Evolutionary conservation across 495 filamentous ascomycete genomes (phyloP), one percentile per base, ranked within the genome.

Genomic region (Xylaria longipes): DNA sequence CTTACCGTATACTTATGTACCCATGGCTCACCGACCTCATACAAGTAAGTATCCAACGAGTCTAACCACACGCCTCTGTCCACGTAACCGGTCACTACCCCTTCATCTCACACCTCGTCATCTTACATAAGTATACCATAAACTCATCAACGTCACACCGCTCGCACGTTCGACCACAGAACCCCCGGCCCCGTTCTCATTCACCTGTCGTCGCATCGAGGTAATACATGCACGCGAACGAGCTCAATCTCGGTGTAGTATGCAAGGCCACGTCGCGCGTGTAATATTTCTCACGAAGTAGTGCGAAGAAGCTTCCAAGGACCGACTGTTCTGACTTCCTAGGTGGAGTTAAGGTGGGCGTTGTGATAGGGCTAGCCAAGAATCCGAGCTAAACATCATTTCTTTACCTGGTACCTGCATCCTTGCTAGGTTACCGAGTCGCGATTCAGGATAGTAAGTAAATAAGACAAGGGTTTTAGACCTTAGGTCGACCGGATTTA

Each of bases 371-470:
- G 14, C 41, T 15, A 12, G 41, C 4, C 20, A n/a, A 46, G 20
- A 29, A 25, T 27, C 25, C 9, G 1, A n/a, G 46, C 50, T 9
- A 29, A 54, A 29, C 3, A 27, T 27, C 29, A 33, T 57, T 15
- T 17, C 27, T 57, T 57, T 54, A 5, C 1, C 29, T 22, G 1
- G 22, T 52, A 2, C 46, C 39, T 11, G 14, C 6, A 58, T 12
- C 56, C 56, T 33, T 58, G 56, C 56, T 58, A 58, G 14, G 54
- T 31, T 58, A n/a, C 31, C 31, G 56, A 58, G 17, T 35, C 3
- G 29, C 52, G 27, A 56, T 56, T 9, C 11, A 29, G 7, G 25
- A 54, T 54, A 29, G 22, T 54, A 5, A n/a, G n/a, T n/a, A n/a
- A n/a, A n/a, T 11, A 37, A 22, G 20, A 37, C 33, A 39, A 60